Conservation (phyloP, 805 yeast species). For the Yarrowia sp. region DNA sequence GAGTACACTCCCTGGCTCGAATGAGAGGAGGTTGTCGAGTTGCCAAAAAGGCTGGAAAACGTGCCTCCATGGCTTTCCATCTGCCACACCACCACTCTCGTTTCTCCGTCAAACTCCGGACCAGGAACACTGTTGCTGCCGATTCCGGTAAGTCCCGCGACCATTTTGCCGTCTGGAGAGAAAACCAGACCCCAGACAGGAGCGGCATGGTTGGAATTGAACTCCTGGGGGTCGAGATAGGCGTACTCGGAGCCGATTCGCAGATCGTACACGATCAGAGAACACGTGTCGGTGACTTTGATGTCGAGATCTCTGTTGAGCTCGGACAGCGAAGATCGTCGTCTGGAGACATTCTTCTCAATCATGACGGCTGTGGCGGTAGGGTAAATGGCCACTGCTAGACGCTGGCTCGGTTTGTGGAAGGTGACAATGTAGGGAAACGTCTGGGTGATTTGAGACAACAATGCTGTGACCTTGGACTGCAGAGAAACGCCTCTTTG, state of each 20-base stretch:
- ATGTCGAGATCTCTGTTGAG: slow-evolving; percentile 25
- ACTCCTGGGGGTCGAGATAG: slow-evolving; percentile 34
- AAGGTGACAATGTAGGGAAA: slow-evolving; percentile 26
- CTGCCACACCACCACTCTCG: slow-evolving; percentile 22
- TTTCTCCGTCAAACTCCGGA: slow-evolving; percentile 5
- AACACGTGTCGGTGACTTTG: slow-evolving; percentile 31
- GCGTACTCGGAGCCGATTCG: slow-evolving; percentile 23
- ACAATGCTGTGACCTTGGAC: slow-evolving; percentile 16
- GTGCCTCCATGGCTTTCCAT: slow-evolving; percentile 27
- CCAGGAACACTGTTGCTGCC: slow-evolving; percentile 21
- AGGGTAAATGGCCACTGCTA: slow-evolving; percentile 27
- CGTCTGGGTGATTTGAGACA: slow-evolving; percentile 16
- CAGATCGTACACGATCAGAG: slow-evolving; percentile 30
- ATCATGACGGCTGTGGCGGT: slow-evolving; percentile 21
- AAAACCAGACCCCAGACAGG: slow-evolving; percentile 24
- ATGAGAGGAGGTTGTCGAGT: background rate
- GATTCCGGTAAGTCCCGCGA: slow-evolving; percentile 26
- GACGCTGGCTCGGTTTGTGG: slow-evolving; percentile 35
- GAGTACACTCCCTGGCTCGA: slow-evolving; percentile 23
- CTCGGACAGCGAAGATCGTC: slow-evolving; percentile 29
- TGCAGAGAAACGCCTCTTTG: slow-evolving; percentile 20
- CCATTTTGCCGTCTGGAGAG: slow-evolving; percentile 29
- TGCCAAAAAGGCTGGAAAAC: slow-evolving; percentile 19
- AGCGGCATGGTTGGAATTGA: slow-evolving; percentile 36
- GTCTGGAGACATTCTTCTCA: slow-evolving; percentile 25